These are phyloP conservation scores for Yamadazyma aaseri DNA, from an alignment of 1,139 yeast genomes.

Conservation along the genomic window DNA sequence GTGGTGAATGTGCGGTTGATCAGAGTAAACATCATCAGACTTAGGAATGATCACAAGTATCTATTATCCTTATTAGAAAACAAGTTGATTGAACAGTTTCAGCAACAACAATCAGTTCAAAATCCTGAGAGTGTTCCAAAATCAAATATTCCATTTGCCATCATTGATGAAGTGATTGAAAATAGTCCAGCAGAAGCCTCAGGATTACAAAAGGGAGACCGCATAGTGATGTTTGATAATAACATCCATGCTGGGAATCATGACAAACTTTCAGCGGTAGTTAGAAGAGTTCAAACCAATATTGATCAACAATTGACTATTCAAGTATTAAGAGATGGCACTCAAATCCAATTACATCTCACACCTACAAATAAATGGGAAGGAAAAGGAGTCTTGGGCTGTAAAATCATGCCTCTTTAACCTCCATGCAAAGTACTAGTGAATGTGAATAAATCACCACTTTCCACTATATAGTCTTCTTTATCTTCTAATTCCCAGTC, in stretches of 20 bases:
- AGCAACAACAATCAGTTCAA: neutral
- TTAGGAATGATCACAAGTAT: slow-evolving; percentile 63
- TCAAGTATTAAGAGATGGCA: slow-evolving; percentile 31
- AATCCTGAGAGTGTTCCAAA: slow-evolving; percentile 2
- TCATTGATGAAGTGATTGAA: slow-evolving; percentile 44
- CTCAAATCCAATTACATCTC: slow-evolving; percentile 29
- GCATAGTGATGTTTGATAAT: slow-evolving; percentile 49
- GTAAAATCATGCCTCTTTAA: slow-evolving; percentile 58
- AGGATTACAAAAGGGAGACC: slow-evolving; percentile 46
- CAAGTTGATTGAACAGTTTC: slow-evolving; percentile 46
- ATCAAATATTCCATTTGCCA: slow-evolving; percentile 54
- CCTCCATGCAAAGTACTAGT: slow-evolving; percentile 97
- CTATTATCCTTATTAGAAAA: slow-evolving; percentile 50
- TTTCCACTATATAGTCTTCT: slow-evolving; percentile 71
- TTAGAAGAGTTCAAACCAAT: slow-evolving; percentile 26
- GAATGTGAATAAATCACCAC: slow-evolving; percentile 77
- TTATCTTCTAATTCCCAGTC: slow-evolving; percentile 97
- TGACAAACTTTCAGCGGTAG: slow-evolving; percentile 40
- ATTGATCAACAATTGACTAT: slow-evolving; percentile 32
- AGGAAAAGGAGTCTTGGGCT: slow-evolving; percentile 74
- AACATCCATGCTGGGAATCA: slow-evolving; percentile 54
- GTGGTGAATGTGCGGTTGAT: slow-evolving; percentile 64
- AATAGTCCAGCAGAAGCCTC: slow-evolving; percentile 50
- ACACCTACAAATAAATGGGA: slow-evolving; percentile 61
- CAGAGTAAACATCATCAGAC: slow-evolving; percentile 62